These are phyloP conservation scores for Leptomonas seymouri DNA, from an alignment of 208 protist species.

Conservation along the genomic window DNA sequence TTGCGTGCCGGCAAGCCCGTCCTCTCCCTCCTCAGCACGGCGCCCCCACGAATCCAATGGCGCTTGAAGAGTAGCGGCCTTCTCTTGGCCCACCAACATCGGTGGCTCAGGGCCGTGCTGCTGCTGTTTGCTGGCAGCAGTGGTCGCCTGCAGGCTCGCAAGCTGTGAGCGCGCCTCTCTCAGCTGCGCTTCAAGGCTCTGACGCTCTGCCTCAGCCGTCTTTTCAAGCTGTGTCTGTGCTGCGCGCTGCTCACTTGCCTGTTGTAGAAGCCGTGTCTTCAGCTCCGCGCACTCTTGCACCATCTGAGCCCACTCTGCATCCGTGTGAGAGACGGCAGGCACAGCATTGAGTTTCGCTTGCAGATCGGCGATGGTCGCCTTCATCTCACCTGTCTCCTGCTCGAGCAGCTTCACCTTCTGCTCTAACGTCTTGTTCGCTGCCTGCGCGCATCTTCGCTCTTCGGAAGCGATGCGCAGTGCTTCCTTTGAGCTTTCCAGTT, in stretches of 20 bases:
- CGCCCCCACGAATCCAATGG: conserved; percentile 39
- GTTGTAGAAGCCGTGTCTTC: not conserved
- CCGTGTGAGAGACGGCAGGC: not conserved
- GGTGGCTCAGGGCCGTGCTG: not conserved
- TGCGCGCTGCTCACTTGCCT: conserved; percentile 6
- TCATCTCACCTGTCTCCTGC: not conserved
- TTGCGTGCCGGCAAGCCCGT: conserved; percentile 10
- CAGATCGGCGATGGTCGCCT: not conserved
- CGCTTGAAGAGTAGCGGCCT: conserved; percentile 24
- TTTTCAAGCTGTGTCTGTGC: not conserved
- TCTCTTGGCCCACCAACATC: not conserved
- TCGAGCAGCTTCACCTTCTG: conserved; percentile 5
- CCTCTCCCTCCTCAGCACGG: conserved; percentile 18
- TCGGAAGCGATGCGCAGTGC: conserved; percentile 5
- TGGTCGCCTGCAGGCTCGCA: not conserved
- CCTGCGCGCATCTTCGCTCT: conserved; percentile 13
- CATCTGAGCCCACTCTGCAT: conserved; percentile 5
- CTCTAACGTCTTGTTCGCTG: not conserved
- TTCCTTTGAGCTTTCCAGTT: conserved; percentile 4
- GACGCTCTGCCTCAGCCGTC: not conserved
- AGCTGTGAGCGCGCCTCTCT: not conserved
- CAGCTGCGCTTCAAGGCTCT: conserved; percentile 6
- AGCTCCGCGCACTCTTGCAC: not conserved
- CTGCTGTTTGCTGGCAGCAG: not conserved
- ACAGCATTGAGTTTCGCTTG: not conserved